Evolutionary conservation across 306 rosid genomes (phyloP), one percentile per base, ranked within the genome.

Genomic region (Vigna hirtella): DNA sequence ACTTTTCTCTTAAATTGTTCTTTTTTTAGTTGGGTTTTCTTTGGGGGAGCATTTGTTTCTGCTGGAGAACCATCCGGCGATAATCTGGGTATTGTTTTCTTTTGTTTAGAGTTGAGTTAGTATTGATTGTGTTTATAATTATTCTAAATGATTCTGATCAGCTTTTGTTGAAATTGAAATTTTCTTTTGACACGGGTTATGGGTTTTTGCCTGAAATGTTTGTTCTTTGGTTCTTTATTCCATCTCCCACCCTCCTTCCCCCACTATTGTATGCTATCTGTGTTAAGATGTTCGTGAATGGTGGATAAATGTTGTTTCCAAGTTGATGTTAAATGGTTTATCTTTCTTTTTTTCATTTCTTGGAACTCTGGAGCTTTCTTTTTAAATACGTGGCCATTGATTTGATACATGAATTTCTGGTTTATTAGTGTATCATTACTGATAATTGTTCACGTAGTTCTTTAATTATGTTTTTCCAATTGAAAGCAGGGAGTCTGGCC

Each of bases 401-500:
- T 67, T 47, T 67, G 53, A 45, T 45, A 11, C 16, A 45, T 22
- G 62, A 53, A 76, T 61, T 43, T 61, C 1, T 69, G 10, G 38
- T 6, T 14, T 82, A 17, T 70, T 63, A 4, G 14, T 53, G 22
- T 42, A 42, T 76, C 36, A 28, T 30, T 66, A 30, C 17, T 48
- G 13, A 34, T 22, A 36, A 53, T 52, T 56, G 50, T 65, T 42
- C 26, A 7, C 59, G 15, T 17, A 38, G 78, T 77, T 72, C 17
- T 28, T 79, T 67, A 76, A 64, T 55, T 42, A 66, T 64, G 34
- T 34, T 15, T 53, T 73, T 79, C 16, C 5, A 20, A 61, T 74
- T 84, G 26, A 65, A 14, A 77, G 75, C 79, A 79, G 82, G 85
- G 76, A 72, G 63, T 76, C 77, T 51, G 58, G 40, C 63, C 22